These are phyloP conservation scores for Gigaspora rosea DNA, from an alignment of 192 early-diverging fungal genomes.

Conservation along the genomic window DNA sequence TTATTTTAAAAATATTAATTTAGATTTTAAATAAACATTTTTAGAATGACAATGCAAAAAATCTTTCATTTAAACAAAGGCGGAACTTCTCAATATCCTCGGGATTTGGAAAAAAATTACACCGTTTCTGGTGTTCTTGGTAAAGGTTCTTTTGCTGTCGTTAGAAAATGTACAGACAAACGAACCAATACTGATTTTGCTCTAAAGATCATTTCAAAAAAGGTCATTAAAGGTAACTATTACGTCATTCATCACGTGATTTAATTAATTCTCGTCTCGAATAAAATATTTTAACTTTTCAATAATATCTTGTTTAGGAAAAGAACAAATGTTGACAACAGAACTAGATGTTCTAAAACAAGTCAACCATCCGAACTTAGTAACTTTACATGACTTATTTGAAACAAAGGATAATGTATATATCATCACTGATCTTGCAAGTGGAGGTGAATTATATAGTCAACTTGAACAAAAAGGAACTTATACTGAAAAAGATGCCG, in stretches of 20 bases:
- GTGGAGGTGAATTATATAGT: slow-evolving; percentile 88
- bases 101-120: slow-evolving; percentile 35
- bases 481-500: slow-evolving; percentile 83
- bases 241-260: too few species aligned
- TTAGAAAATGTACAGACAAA: slow-evolving; percentile 65
- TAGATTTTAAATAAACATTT: too few species aligned
- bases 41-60: too few species aligned
- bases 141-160: slow-evolving; percentile 60
- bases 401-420: slow-evolving; percentile 74
- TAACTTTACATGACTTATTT: slow-evolving; percentile 73
- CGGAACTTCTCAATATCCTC: too few species aligned
- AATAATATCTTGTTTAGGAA: too few species aligned
- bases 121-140: slow-evolving; percentile 50
- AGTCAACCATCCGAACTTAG: slow-evolving; percentile 84
- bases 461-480: slow-evolving; percentile 72
- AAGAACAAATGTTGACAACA: slow-evolving; percentile 61
- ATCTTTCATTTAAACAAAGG: too few species aligned
- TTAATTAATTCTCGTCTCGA: not conserved
- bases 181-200: slow-evolving; percentile 61
- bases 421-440: slow-evolving; percentile 72
- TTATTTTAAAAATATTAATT: too few species aligned
- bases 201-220: slow-evolving; percentile 75
- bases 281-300: too few species aligned
- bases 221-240: slow-evolving; percentile 46
- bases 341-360: slow-evolving; percentile 74